Evolutionary conservation across 352 stramenopile species (phyloP).

Genomic region (Pythium phragmitis): DNA sequence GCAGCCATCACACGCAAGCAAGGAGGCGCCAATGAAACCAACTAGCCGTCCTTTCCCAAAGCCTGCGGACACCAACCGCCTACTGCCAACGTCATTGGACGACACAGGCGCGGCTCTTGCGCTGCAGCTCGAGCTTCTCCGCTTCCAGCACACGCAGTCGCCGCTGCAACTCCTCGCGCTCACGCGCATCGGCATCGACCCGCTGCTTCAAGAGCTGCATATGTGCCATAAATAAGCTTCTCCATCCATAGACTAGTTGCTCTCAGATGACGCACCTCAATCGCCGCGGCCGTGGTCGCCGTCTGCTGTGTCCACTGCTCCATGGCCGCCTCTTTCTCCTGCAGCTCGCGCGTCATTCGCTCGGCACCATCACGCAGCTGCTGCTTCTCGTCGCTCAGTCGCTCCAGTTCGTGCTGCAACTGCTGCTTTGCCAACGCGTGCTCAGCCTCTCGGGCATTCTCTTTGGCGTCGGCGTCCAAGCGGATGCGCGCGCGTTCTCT

Average conservation of each 20-base stretch:
- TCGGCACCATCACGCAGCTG: conserved; percentile 31
- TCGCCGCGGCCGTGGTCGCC: conserved; percentile 40
- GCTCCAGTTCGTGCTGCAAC: conserved; percentile 29
- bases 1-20: conserved; percentile 58
- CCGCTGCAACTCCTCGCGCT: conserved; percentile 57
- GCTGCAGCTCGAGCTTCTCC: conserved; percentile 54
- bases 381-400: conserved; percentile 32
- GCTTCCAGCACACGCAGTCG: conserved; percentile 50
- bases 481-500: no score
- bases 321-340: conserved; percentile 33
- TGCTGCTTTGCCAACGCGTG: conserved; percentile 31
- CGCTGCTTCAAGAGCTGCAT: conserved; percentile 46
- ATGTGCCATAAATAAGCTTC: not conserved
- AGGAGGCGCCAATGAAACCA: conserved; percentile 8
- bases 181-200: conserved; percentile 42
- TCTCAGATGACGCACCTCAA: conserved; percentile 35
- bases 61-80: not conserved
- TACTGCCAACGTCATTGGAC: conserved; percentile 36
- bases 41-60: not conserved
- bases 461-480: conserved; percentile 21
- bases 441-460: conserved; percentile 12
- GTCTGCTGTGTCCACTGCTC: conserved; percentile 34
- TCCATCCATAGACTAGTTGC: not conserved
- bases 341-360: conserved; percentile 35
- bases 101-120: conserved; percentile 52